Conservation (phyloP, 2,329 filamentous ascomycete genomes). For the Phoma sp. region DNA sequence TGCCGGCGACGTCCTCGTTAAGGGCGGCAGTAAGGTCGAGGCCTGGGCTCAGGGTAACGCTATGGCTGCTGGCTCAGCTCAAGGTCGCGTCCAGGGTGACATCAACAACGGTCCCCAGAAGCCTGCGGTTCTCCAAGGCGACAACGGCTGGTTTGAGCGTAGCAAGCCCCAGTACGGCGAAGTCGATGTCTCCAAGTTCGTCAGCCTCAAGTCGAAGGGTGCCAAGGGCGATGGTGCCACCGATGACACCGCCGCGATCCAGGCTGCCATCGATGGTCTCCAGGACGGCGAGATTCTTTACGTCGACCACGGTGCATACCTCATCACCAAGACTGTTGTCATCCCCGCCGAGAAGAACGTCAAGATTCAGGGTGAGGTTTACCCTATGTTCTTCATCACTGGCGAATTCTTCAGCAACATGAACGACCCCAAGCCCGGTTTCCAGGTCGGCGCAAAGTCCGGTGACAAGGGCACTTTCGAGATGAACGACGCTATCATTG, state of each 20-base stretch:
- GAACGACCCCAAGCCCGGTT: slow-evolving; percentile 79
- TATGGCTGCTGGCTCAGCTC: slow-evolving; percentile 61
- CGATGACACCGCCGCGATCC: slow-evolving; percentile 87
- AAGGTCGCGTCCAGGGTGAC: slow-evolving; percentile 64
- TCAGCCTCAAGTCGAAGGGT: slow-evolving; percentile 82
- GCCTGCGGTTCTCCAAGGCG: slow-evolving; percentile 70
- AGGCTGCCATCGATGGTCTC: slow-evolving; percentile 75
- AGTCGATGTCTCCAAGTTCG: slow-evolving; percentile 71
- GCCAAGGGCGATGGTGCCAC: slow-evolving; percentile 87
- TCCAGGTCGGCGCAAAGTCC: slow-evolving; percentile 76
- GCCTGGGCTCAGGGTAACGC: slow-evolving; percentile 83
- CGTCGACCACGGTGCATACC: slow-evolving; percentile 70
- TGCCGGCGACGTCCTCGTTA: slow-evolving; percentile 68
- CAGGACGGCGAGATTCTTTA: slow-evolving; percentile 68
- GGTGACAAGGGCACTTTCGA: slow-evolving; percentile 83
- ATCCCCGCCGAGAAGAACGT: slow-evolving; percentile 71
- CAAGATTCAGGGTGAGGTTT: slow-evolving; percentile 90
- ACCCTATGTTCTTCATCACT: slow-evolving; percentile 86
- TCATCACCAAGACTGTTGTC: slow-evolving; percentile 66
- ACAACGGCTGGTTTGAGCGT: slow-evolving; percentile 77
- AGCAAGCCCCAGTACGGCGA: slow-evolving; percentile 88
- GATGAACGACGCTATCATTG: slow-evolving; percentile 86
- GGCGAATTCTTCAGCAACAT: slow-evolving; percentile 77
- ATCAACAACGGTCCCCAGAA: slow-evolving; percentile 61
- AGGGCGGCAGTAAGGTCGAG: slow-evolving; percentile 71